A percentile compares a stretch with the other conserved stretches of the same genome.
Conservation (phyloP, 2,329 filamentous ascomycete genomes). For the Pestalotiopsis sp. region DNA sequence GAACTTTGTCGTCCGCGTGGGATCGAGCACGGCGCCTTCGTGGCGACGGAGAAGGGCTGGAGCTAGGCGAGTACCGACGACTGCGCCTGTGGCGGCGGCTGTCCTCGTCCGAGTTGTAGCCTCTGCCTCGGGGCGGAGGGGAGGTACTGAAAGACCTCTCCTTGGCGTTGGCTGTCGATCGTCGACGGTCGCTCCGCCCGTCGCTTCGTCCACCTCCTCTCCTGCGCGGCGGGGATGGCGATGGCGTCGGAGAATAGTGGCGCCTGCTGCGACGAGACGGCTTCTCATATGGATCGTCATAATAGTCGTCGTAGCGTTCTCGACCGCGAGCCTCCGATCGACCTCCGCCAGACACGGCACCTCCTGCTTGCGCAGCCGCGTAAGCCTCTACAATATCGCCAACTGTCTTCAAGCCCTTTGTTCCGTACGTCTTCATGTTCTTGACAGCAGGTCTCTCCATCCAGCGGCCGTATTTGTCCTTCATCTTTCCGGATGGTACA, state of each 20-base stretch:
- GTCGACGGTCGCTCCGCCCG: slow-evolving; percentile 9
- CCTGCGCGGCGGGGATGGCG: slow-evolving; percentile 15
- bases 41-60: slow-evolving; percentile 6
- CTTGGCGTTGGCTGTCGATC: slow-evolving; percentile 11
- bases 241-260: slow-evolving; percentile 15
- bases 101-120: slow-evolving; percentile 8
- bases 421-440: slow-evolving; percentile 27
- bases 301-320: slow-evolving; percentile 16
- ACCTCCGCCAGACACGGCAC: slow-evolving; percentile 10
- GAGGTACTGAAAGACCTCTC: slow-evolving; percentile 17
- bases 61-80: slow-evolving; percentile 3
- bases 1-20: background rate
- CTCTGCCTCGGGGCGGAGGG: background rate
- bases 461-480: slow-evolving; percentile 28
- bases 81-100: slow-evolving; percentile 8
- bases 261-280: slow-evolving; percentile 10
- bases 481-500: slow-evolving; percentile 36
- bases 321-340: slow-evolving; percentile 23
- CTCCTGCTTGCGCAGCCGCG: slow-evolving; percentile 25
- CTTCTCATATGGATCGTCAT: slow-evolving; percentile 12
- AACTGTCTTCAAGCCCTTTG: slow-evolving; percentile 28
- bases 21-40: slow-evolving; percentile 2
- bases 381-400: slow-evolving; percentile 32
- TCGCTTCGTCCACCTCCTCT: slow-evolving; percentile 3
- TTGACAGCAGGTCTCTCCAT: slow-evolving; percentile 27